Evolutionary conservation across 1,284 basidiomycete species (phyloP).

Genomic region (Singerocomus inundabilis): DNA sequence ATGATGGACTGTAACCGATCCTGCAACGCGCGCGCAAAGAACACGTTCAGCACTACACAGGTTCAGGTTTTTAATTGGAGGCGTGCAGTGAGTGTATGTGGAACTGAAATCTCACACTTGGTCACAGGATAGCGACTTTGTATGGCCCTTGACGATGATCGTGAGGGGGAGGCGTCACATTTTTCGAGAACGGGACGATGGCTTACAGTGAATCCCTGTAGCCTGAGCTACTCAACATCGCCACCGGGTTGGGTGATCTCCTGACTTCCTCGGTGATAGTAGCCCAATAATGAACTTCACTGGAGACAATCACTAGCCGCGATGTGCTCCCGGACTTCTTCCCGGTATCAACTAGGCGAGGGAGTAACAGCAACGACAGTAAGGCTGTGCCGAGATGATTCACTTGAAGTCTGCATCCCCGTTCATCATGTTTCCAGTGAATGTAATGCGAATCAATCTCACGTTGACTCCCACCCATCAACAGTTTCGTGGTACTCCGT

Average conservation of each 20-base stretch:
- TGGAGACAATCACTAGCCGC: constrained; percentile 16
- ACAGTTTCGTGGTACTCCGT: constrained; percentile 6
- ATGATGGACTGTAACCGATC: constrained; percentile 11
- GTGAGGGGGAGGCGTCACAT: no score
- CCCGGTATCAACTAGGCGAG: constrained; percentile 12
- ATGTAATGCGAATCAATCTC: neutral
- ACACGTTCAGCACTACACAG: constrained; percentile 19
- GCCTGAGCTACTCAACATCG: constrained; percentile 31
- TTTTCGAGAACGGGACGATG: neutral
- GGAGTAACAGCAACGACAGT: constrained; percentile 14
- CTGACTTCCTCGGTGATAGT: constrained; percentile 26
- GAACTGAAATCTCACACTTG: constrained; percentile 13
- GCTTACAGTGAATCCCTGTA: constrained; percentile 29
- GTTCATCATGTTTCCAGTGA: neutral
- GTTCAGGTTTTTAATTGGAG: no score
- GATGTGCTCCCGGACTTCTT: constrained; percentile 11
- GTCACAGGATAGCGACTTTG: constrained; percentile 12
- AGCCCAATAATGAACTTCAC: neutral
- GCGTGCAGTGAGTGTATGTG: no score
- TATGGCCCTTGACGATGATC: constrained; percentile 14
- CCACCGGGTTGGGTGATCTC: constrained; percentile 29
- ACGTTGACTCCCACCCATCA: constrained; percentile 20
- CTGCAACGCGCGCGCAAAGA: constrained; percentile 24
- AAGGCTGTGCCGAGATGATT: constrained; percentile 20
- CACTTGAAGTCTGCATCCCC: constrained; percentile 16